Evolutionary conservation across 2,329 filamentous ascomycete genomes (phyloP).

Genomic region (Westerdykella sp.): DNA sequence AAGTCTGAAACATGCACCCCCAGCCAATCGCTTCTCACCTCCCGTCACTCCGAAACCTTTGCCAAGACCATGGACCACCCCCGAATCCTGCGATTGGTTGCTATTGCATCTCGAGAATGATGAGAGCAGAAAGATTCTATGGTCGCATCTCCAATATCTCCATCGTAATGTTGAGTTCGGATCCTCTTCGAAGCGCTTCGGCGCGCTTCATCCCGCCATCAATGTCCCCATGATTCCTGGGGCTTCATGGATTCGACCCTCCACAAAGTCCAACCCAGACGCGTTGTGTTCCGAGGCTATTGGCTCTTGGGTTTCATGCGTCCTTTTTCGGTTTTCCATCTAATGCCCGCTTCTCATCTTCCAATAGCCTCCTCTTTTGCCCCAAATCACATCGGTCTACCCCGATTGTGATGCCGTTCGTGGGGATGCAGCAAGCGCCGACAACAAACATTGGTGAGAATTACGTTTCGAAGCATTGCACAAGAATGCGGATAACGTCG

Average conservation of each 20-base stretch:
- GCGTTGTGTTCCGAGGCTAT: slow-evolving; percentile 17
- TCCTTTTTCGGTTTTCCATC: slow-evolving; percentile 10
- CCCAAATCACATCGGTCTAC: slow-evolving; percentile 2
- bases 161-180: slow-evolving; percentile 2
- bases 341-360: slow-evolving; percentile 11
- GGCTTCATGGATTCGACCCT: slow-evolving; percentile 4
- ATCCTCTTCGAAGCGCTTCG: slow-evolving; percentile 15
- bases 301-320: slow-evolving; percentile 17
- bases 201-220: background rate
- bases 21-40: slow-evolving; percentile 19
- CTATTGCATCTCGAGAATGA: slow-evolving; percentile 3
- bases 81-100: slow-evolving; percentile 11
- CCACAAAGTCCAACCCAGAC: slow-evolving; percentile 11
- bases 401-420: slow-evolving; percentile 9
- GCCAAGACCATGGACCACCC: slow-evolving; percentile 10
- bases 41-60: slow-evolving; percentile 7
- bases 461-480: slow-evolving; percentile 4
- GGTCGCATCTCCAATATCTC: slow-evolving; percentile 7
- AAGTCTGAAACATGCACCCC: background rate
- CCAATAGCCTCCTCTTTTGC: slow-evolving; percentile 11
- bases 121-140: slow-evolving; percentile 1
- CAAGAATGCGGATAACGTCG: background rate
- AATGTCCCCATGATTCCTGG: slow-evolving; percentile 2
- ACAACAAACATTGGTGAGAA: background rate
- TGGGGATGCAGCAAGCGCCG: slow-evolving; percentile 7